phyloP scores from a whole-genome alignment of 495 filamentous ascomycete genomes.

The Talaromyces borbonicus region DNA sequence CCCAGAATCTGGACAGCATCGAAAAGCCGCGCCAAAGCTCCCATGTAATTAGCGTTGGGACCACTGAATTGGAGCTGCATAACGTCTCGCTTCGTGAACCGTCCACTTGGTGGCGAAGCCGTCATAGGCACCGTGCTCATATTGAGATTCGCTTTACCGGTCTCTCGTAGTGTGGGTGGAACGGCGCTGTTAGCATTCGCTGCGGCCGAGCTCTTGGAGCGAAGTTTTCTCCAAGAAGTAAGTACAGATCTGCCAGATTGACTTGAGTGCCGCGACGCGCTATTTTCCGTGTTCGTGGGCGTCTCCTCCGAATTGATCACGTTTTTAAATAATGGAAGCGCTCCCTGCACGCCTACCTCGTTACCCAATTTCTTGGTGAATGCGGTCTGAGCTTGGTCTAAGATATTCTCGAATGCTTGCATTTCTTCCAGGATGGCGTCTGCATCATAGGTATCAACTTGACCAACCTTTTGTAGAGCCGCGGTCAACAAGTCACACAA shows the following conservation, averaged over 20 bases:
- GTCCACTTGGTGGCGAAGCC: constrained; percentile 45
- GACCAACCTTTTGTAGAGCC: constrained; percentile 70
- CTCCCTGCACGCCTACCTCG: constrained; percentile 76
- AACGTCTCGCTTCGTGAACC: constrained; percentile 56
- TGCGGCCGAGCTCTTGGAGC: constrained; percentile 68
- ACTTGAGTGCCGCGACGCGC: constrained; percentile 44
- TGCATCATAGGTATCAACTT: constrained; percentile 79
- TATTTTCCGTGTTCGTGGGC: constrained; percentile 19
- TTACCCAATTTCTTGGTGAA: constrained; percentile 77
- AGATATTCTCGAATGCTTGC: constrained; percentile 77
- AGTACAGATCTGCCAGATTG: constrained; percentile 56
- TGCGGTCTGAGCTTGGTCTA: constrained; percentile 72
- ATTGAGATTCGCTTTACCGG: constrained; percentile 47
- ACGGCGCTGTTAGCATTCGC: constrained; percentile 16
- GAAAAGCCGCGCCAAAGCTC: constrained; percentile 79
- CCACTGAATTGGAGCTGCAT: constrained; percentile 62
- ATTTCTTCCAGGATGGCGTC: constrained; percentile 91
- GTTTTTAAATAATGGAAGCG: constrained; percentile 57
- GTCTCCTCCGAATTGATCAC: constrained; percentile 26
- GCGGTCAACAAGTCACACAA: constrained; percentile 88
- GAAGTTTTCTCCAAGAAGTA: constrained; percentile 71
- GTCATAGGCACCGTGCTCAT: constrained; percentile 82
- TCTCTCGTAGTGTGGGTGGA: constrained; percentile 26
- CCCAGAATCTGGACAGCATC: constrained; percentile 91
- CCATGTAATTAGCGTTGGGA: constrained; percentile 84